Conservation (phyloP, 805 yeast species). For the Zygoascus ofunaensis region DNA sequence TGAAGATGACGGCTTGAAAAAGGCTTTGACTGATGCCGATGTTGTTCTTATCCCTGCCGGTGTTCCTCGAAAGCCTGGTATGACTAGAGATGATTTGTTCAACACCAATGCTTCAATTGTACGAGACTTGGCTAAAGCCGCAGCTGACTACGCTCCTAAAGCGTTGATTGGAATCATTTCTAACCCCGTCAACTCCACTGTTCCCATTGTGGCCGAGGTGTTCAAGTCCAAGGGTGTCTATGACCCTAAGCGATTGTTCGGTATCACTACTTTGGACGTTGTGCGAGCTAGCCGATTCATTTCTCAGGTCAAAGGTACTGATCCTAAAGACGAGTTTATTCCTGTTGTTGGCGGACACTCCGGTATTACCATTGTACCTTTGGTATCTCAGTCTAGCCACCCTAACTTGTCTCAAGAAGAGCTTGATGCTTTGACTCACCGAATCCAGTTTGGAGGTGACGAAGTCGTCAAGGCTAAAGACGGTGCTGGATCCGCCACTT, state of each 20-base stretch:
- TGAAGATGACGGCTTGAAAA: constrained; percentile 54
- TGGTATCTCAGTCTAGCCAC: constrained; percentile 73
- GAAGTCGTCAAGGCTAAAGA: constrained; percentile 90
- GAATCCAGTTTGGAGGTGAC: constrained; percentile 95
- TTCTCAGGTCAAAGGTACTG: constrained; percentile 59
- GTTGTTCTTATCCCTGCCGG: constrained; percentile 94
- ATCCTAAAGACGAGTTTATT: constrained; percentile 69
- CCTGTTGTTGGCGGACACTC: constrained; percentile 97
- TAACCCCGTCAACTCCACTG: constrained; percentile 96
- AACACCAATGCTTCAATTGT: constrained; percentile 94
- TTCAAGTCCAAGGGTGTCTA: constrained; percentile 76
- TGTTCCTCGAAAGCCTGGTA: constrained; percentile 97
- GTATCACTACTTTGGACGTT: constrained; percentile 92
- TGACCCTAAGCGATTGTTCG: constrained; percentile 86
- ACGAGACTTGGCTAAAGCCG: constrained; percentile 80
- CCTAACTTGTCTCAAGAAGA: constrained; percentile 51
- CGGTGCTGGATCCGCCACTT: constrained; percentile 90
- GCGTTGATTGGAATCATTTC: constrained; percentile 78
- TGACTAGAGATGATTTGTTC: constrained; percentile 96
- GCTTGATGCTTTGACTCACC: constrained; percentile 60
- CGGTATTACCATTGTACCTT: constrained; percentile 91
- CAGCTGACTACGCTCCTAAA: constrained; percentile 73
- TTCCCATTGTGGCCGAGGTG: constrained; percentile 92
- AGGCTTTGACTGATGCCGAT: constrained; percentile 61
- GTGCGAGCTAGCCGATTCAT: constrained; percentile 82